Conservation (phyloP, 768 basidiomycete genomes). For the Cystofilobasidium capitatum region DNA sequence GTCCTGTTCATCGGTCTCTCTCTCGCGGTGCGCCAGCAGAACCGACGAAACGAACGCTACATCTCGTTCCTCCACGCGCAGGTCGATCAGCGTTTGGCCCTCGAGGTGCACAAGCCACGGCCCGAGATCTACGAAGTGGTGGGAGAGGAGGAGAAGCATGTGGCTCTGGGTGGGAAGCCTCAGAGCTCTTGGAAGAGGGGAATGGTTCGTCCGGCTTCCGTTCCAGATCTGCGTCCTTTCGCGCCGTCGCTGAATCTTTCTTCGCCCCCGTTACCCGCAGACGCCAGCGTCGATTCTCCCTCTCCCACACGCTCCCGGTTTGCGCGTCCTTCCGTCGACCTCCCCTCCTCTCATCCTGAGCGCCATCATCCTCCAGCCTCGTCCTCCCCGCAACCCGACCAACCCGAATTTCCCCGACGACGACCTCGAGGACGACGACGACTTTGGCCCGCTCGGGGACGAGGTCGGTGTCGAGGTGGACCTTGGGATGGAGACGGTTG, state of each 20-base stretch:
- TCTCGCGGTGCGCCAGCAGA: slow-evolving; percentile 11
- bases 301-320: neutral
- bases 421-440: slow-evolving; percentile 7
- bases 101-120: neutral
- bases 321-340: slow-evolving; percentile 6
- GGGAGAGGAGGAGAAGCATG: neutral
- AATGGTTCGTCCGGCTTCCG: neutral
- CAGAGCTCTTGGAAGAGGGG: neutral
- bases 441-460: neutral
- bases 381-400: neutral
- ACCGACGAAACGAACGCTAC: neutral
- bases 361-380: slow-evolving; percentile 20
- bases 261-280: neutral
- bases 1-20: slow-evolving; percentile 15
- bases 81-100: neutral
- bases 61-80: neutral
- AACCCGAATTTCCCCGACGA: neutral
- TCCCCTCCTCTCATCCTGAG: slow-evolving; percentile 9
- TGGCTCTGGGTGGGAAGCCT: neutral
- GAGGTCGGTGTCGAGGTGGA: slow-evolving; percentile 17
- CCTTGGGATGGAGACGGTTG: slow-evolving; percentile 11
- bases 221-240: neutral
- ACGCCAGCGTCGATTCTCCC: neutral
- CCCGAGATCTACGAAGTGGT: slow-evolving; percentile 9
- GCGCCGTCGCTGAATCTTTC: neutral